Conservation (phyloP, 2,329 filamentous ascomycete genomes). For the Ceratocystis lukuohia region DNA sequence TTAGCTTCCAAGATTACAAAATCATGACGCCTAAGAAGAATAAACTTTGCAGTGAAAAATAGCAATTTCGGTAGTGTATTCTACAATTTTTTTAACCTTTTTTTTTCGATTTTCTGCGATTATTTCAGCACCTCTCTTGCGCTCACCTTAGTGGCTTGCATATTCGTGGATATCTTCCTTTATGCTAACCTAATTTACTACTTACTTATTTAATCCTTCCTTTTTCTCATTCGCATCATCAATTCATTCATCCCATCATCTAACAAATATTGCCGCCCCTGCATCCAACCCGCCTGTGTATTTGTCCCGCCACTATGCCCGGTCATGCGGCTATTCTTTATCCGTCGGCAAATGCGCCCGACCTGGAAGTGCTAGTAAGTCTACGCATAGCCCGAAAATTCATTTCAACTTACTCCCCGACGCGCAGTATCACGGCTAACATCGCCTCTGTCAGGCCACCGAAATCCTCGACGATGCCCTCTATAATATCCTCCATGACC, state of each 20-base stretch:
- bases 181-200: background rate
- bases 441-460: conserved; percentile 35
- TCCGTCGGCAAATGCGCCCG: conserved; percentile 12
- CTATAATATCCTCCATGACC: conserved; percentile 63
- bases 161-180: background rate
- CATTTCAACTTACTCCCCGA: background rate
- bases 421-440: conserved; percentile 4
- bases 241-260: background rate
- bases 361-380: conserved; percentile 17
- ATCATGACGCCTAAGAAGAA: background rate
- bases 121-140: no score
- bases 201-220: background rate
- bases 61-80: background rate
- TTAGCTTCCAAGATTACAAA: background rate
- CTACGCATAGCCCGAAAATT: background rate
- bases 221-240: background rate
- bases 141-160: background rate
- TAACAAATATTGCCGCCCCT: conserved; percentile 1
- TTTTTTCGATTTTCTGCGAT: background rate
- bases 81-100: background rate
- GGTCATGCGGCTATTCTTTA: conserved; percentile 13
- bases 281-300: background rate
- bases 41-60: background rate
- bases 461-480: conserved; percentile 60
- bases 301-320: conserved; percentile 11